Evolutionary conservation across 352 stramenopile genomes (phyloP).

Genomic region (Phytophthora multivora): DNA sequence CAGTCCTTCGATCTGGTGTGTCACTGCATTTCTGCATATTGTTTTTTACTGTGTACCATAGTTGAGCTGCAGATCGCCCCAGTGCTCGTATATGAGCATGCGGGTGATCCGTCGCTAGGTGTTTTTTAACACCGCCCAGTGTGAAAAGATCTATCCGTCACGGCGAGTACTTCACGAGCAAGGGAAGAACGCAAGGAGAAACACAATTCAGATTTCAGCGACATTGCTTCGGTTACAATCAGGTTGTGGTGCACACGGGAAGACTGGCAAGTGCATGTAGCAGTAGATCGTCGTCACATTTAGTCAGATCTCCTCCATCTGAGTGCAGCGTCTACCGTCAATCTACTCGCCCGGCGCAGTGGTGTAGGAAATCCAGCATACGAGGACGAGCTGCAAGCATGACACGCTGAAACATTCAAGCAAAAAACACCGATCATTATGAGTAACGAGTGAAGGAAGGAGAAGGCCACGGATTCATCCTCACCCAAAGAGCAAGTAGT

Average conservation of each 20-base stretch:
- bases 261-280: neutral
- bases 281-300: neutral
- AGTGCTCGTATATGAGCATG: conserved; percentile 21
- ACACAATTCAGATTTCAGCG: conserved; percentile 1
- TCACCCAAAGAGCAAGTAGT: conserved; percentile 87
- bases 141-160: conserved; percentile 27
- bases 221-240: conserved; percentile 11
- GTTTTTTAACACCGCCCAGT: conserved; percentile 89
- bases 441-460: neutral
- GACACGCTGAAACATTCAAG: conserved; percentile 52
- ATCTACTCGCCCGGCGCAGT: conserved; percentile 65
- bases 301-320: neutral
- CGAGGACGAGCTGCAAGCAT: conserved; percentile 80
- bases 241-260: conserved; percentile 7
- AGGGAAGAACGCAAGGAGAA: conserved; percentile 5
- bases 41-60: conserved; percentile 76
- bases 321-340: conserved; percentile 6
- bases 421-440: neutral
- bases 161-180: neutral
- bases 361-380: conserved; percentile 89
- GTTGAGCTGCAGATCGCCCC: conserved; percentile 28
- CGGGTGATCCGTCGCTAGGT: conserved; percentile 55
- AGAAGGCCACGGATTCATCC: neutral
- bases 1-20: conserved; percentile 30
- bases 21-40: conserved; percentile 47